Evolutionary conservation across 1,284 basidiomycete species (phyloP), one percentile per base, ranked within the genome.

Genomic region (Irpex rosettiformis): DNA sequence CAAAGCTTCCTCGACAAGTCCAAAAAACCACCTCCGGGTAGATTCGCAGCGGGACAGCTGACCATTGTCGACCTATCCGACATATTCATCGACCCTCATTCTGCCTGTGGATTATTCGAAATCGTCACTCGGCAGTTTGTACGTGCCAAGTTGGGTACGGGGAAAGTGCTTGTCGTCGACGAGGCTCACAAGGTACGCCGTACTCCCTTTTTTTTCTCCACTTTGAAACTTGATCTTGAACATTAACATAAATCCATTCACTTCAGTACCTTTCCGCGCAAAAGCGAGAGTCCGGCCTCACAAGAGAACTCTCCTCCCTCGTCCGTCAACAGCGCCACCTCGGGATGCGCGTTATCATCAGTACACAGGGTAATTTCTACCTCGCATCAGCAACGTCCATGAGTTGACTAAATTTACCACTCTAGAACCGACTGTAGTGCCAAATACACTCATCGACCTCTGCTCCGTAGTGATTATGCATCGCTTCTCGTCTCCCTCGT

Each of bases 161-260:
- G 88, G 2, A 90, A 90, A 62, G 82, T 89, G 0, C 75, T 90
- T 1, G 77, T 91, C 0, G 83, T 91, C 0, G 88, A 90, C 54
- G 89, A 90, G 61, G 88, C 88, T 0, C 88, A 90, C 64, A 90
- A 90, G 68, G 88, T 86, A 57, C 52, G 75, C 53, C 8, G 43
- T 21, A 21, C 4, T 7, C 18, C 33, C 16, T 37, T 6, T 52
- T 42, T 11, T 2, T 48, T 43, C 2, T 2, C n/a, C 24, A 49
- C 8, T 10, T 18, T 29, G 6, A 18, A 21, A 8, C 33, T 40
- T n/a, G 33, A 40, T 16, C 8, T 16, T 1, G 33, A n/a, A 13
- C 13, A 40, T n/a, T 40, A 3, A 40, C 33, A 0, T 40, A n/a
- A n/a, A 13, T 16, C 33, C 1, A 4, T 16, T 4, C 13, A 13